Evolutionary conservation across 1,284 basidiomycete species (phyloP).

Genomic region (Anthracocystis walkeri): DNA sequence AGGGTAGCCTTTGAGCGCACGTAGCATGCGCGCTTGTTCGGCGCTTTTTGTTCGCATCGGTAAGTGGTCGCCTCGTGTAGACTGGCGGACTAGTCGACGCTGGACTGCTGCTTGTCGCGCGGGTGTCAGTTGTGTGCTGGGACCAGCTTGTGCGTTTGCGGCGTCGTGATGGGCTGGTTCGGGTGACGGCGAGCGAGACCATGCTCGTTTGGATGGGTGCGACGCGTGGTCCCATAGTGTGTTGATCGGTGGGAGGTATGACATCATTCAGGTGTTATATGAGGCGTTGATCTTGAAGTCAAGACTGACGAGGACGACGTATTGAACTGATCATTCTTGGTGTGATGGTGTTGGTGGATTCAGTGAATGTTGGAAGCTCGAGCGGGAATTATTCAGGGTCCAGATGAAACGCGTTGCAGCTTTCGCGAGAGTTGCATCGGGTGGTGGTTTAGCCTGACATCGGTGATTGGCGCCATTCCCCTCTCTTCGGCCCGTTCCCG

Average conservation of each 20-base stretch:
- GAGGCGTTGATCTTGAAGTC: neutral
- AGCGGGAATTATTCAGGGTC: conserved; percentile 11
- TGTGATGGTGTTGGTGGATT: neutral
- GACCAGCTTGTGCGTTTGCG: conserved; percentile 21
- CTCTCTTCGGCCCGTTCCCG: no score
- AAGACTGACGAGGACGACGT: neutral
- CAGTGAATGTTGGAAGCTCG: neutral
- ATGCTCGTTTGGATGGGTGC: conserved; percentile 44
- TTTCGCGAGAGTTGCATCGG: neutral
- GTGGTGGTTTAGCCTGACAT: neutral
- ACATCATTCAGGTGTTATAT: conserved; percentile 3
- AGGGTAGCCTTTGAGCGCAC: conserved; percentile 58
- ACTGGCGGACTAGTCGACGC: conserved; percentile 39
- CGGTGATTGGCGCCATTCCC: conserved; percentile 2
- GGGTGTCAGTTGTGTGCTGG: conserved; percentile 31
- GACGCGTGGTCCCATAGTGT: conserved; percentile 48
- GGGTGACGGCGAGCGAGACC: conserved; percentile 45
- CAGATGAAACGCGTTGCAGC: neutral
- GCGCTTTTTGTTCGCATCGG: conserved; percentile 43
- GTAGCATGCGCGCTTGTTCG: conserved; percentile 55
- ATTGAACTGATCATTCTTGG: neutral
- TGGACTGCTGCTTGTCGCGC: conserved; percentile 32
- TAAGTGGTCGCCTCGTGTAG: conserved; percentile 56
- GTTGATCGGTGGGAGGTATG: conserved; percentile 43
- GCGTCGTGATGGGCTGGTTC: conserved; percentile 27